A percentile compares a stretch with the other conserved stretches of the same genome.
phyloP scores from a whole-genome alignment of 306 rosid species.

The Echinosophora koreensis region DNA sequence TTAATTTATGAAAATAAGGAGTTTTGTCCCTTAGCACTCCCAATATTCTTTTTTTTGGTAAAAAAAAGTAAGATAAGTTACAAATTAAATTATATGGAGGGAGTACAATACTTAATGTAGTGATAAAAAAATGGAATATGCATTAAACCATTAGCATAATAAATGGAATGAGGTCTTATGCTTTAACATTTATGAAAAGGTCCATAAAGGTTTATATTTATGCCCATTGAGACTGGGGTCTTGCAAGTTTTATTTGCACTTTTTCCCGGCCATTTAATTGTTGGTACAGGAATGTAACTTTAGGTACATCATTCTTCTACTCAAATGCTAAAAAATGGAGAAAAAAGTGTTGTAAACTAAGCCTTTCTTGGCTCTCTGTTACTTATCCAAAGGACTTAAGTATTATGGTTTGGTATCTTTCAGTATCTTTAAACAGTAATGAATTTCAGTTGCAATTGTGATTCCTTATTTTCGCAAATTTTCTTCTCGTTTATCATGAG shows the following conservation, averaged over 20 bases:
- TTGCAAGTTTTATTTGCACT: neutral
- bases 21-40: neutral
- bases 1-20: neutral
- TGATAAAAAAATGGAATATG: slow-evolving; percentile 2
- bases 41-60: neutral
- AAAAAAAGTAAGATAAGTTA: slow-evolving; percentile 1
- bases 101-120: neutral
- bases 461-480: neutral
- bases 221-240: slow-evolving; percentile 24
- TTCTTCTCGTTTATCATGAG: slow-evolving; percentile 10
- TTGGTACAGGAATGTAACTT: slow-evolving; percentile 7
- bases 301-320: slow-evolving; percentile 21
- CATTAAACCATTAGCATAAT: neutral
- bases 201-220: neutral
- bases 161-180: slow-evolving; percentile 11
- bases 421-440: slow-evolving; percentile 13
- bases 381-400: neutral
- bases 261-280: slow-evolving; percentile 17
- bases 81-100: slow-evolving; percentile 24
- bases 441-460: slow-evolving; percentile 16
- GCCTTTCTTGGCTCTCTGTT: slow-evolving; percentile 21
- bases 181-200: slow-evolving; percentile 21
- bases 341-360: slow-evolving; percentile 18
- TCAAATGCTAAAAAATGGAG: neutral
- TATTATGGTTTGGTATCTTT: slow-evolving; percentile 16